Evolutionary conservation across 352 stramenopile genomes (phyloP).

Genomic region (Globisporangium uncinulatum): DNA sequence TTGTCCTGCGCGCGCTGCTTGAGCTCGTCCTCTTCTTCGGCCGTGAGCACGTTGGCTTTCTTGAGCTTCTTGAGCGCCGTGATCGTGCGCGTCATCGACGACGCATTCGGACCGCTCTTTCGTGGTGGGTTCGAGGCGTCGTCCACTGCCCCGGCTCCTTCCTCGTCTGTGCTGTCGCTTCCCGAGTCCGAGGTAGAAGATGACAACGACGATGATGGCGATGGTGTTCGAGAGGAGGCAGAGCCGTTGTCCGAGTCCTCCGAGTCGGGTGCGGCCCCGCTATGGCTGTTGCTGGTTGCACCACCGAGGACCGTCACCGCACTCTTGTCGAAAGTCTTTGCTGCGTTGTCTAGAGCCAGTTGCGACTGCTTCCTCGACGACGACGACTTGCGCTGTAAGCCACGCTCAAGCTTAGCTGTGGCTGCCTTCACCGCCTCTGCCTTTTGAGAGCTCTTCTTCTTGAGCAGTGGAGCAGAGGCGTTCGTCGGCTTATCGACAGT

Average conservation of each 20-base stretch:
- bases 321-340: not conserved
- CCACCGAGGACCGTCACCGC: not conserved
- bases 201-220: not conserved
- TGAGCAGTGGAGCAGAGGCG: not conserved
- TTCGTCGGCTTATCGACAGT: not conserved
- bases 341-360: not conserved
- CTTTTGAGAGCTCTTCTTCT: slow-evolving; percentile 8
- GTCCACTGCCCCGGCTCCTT: not conserved
- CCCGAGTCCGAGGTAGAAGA: slow-evolving; percentile 2
- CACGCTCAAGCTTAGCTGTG: not conserved
- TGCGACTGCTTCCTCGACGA: slow-evolving; percentile 2
- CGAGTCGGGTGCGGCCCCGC: not conserved
- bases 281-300: too few relatives aligned
- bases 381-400: not conserved
- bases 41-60: slow-evolving; percentile 45
- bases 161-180: slow-evolving; percentile 1
- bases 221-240: not conserved
- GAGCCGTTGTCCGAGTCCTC: not conserved
- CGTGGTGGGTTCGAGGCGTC: not conserved
- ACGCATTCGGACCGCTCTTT: slow-evolving; percentile 10
- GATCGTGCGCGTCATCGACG: slow-evolving; percentile 49
- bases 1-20: slow-evolving; percentile 60
- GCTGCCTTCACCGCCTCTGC: not conserved
- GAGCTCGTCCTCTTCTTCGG: slow-evolving; percentile 54
- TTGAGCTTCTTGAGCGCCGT: slow-evolving; percentile 66